These are phyloP conservation scores for Alternaria sp. DNA, from an alignment of 2,329 filamentous ascomycete genomes.

Conservation along the genomic window DNA sequence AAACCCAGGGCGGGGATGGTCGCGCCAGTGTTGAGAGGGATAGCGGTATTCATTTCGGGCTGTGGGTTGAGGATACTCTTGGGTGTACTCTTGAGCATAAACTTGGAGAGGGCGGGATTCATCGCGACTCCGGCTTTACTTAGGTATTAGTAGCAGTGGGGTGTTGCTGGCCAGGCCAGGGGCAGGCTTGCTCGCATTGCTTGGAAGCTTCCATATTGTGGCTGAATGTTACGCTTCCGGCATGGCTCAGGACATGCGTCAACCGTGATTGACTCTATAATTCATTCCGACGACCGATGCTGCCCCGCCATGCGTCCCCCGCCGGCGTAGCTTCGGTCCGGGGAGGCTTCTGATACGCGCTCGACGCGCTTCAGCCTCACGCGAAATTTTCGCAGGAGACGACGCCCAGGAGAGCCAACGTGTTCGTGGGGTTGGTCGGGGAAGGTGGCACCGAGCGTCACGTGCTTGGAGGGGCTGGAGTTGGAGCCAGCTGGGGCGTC, in stretches of 20 bases:
- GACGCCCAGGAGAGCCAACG: conserved; percentile 18
- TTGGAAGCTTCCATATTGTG: conserved; percentile 13
- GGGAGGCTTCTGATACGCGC: conserved; percentile 17
- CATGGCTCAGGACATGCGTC: conserved; percentile 16
- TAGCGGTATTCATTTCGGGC: conserved; percentile 49
- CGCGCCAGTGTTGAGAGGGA: conserved; percentile 50
- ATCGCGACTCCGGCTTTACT: conserved; percentile 26
- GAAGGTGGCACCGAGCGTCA: conserved; percentile 28
- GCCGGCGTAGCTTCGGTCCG: conserved; percentile 33
- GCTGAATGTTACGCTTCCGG: conserved; percentile 1
- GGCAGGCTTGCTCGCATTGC: conserved; percentile 1
- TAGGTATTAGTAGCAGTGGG: conserved; percentile 32
- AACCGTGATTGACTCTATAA: conserved; percentile 43
- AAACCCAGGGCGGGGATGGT: conserved; percentile 48
- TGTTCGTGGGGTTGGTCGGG: conserved; percentile 23
- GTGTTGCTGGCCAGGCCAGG: conserved; percentile 7
- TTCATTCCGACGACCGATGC: conserved; percentile 37
- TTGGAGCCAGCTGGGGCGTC: conserved; percentile 11
- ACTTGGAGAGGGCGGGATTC: conserved; percentile 50
- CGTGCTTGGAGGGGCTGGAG: conserved; percentile 15
- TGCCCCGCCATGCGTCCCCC: conserved; percentile 32
- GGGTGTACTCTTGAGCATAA: conserved; percentile 49
- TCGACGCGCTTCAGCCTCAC: conserved; percentile 10
- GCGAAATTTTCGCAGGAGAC: conserved; percentile 10
- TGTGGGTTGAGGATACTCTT: conserved; percentile 44